Evolutionary conservation across 140 eudicot genomes (phyloP), one percentile per base, ranked within the genome.

Genomic region (Oenanthe javanica): DNA sequence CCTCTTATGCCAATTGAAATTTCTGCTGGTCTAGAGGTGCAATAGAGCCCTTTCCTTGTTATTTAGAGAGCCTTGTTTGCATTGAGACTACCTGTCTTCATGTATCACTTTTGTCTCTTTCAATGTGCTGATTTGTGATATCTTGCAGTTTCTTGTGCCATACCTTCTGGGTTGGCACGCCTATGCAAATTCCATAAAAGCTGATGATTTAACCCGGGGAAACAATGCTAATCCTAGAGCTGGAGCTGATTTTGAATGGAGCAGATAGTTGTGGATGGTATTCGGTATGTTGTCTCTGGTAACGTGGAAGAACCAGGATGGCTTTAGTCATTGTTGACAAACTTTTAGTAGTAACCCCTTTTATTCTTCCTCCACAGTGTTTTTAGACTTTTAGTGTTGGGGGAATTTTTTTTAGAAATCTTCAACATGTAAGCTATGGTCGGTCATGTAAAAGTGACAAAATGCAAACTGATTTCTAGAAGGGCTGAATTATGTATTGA

Each of bases 91-190:
- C 15, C 18, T 72, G 51, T 11, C 25, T 72, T 42, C 15, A 7
- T 1, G 0, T 48, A 4, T 45, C 19, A 18, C 18, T 19, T 42
- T 50, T 46, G 9, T 16, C 19, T 46, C 50, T 46, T 46, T 9
- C 12, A 46, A 10, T 74, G 54, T 78, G 12, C 73, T 79, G 49
- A 19, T 25, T 79, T n/a, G 78, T 72, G 43, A 69, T 80, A 52
- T 38, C n/a, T 77, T 87, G 90, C 97, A 93, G 98, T 93, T 80
- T 82, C 79, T 88, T 15, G 67, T 93, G 78, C 97, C 96, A 4
- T 90, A 91, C 88, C 90, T 94, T 69, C 49, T 94, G 79, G 97
- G 97, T 25, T 92, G 96, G 98, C 89, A 94, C 71, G 81, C 90
- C 64, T 92, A 88, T 82, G 96, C 86, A 46, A 77, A 87, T 79